Evolutionary conservation across 306 rosid genomes (phyloP).

Genomic region (Quercus suber): DNA sequence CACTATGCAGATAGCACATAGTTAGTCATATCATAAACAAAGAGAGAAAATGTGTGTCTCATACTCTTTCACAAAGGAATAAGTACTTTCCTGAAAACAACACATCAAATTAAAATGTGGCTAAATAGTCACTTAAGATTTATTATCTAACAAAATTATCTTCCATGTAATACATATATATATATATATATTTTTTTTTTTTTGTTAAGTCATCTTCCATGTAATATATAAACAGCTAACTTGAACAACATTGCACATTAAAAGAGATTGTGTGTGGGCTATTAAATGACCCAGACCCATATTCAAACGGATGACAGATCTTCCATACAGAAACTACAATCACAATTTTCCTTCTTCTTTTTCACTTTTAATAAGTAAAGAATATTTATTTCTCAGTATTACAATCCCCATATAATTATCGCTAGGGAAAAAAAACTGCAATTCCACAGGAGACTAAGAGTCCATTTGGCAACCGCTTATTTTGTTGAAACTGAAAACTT

Average conservation of each 20-base stretch:
- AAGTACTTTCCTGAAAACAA: neutral
- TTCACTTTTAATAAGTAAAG: neutral
- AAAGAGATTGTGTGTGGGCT: too few relatives aligned
- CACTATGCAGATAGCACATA: slow-evolving; percentile 1
- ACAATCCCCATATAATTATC: too few relatives aligned
- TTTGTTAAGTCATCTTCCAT: too few relatives aligned
- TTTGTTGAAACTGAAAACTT: too few relatives aligned
- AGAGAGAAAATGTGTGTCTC: slow-evolving; percentile 1
- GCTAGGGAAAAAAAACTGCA: neutral
- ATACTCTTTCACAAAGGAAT: neutral
- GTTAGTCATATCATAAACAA: neutral
- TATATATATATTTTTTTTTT: neutral
- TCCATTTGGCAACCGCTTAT: too few relatives aligned
- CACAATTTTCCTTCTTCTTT: neutral
- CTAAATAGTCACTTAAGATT: neutral
- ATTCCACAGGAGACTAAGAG: too few relatives aligned
- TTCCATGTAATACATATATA: too few relatives aligned
- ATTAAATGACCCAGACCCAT: too few relatives aligned
- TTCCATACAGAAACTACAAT: neutral
- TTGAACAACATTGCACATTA: neutral
- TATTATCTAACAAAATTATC: neutral
- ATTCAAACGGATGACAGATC: neutral
- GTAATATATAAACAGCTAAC: neutral
- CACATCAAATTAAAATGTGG: neutral
- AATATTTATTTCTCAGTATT: neutral